Conservation (phyloP, 1,139 yeast genomes). For the Yamadazyma diospyri region DNA sequence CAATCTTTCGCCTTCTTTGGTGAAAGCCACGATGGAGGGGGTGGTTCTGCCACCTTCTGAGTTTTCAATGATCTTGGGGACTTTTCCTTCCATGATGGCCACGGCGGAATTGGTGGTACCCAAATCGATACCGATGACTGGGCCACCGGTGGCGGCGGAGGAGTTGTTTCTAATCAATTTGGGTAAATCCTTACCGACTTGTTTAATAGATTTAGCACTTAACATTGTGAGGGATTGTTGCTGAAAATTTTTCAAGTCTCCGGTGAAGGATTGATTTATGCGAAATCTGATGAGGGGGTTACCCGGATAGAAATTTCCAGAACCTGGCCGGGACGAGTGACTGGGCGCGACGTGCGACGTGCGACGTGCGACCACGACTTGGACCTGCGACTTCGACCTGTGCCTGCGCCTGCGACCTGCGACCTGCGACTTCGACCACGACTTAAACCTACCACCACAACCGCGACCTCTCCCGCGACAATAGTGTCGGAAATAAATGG, state of each 20-base stretch:
- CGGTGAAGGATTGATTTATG: constrained; percentile 1
- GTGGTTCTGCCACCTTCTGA: constrained; percentile 99
- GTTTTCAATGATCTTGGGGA: constrained; percentile 95
- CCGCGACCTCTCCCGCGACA: too few species aligned
- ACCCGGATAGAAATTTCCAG: constrained; percentile 27
- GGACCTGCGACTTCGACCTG: too few species aligned
- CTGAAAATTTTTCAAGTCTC: constrained; percentile 5
- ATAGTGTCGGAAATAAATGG: too few species aligned
- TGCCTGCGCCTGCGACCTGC: too few species aligned
- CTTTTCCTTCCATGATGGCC: constrained; percentile 85
- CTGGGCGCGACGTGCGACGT: too few species aligned
- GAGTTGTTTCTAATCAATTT: constrained; percentile 52
- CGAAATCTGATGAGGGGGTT: too few species aligned
- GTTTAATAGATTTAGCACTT: constrained; percentile 42
- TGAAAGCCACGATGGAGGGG: constrained; percentile 97
- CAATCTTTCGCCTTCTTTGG: constrained; percentile 83
- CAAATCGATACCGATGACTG: constrained; percentile 96
- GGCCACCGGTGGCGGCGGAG: constrained; percentile 54
- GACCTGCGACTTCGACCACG: too few species aligned
- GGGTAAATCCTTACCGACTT: constrained; percentile 43
- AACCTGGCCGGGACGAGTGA: too few species aligned
- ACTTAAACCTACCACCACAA: too few species aligned
- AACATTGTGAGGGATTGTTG: constrained; percentile 25
- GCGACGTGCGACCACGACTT: too few species aligned
- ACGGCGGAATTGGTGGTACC: constrained; percentile 99